Evolutionary conservation across 805 yeast species (phyloP), one percentile per base, ranked within the genome.

Genomic region (Candida tibetensis): DNA sequence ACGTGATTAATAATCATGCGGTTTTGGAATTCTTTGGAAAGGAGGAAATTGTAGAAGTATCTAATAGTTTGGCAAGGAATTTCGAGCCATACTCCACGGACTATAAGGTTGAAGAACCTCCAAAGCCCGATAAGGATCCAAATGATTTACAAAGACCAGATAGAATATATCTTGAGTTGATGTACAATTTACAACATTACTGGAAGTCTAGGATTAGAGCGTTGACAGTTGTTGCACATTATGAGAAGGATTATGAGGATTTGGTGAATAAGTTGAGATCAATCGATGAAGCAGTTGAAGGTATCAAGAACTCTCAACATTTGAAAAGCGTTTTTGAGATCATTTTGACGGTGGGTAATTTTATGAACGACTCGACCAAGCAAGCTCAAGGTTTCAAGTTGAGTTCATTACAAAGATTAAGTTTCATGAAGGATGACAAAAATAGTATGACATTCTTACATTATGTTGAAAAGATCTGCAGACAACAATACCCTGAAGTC

Each of bases 141-240:
- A 53, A 49, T 23, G 81, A 74, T 27, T 64, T 85, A 43, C 85
- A 79, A 47, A 69, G 90, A 45, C 76, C 86, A 6, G 95, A 85
- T 58, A 68, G 85, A 44, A 71, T 85, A 2, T 85, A 76, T 51
- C 62, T 85, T 42, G 87, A 81, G 46, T 62, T 82, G 48, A 79
- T 84, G 44, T 81, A 73, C 57, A 82, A 84, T 49, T 64, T 85
- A 51, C 77, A 80, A 45, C 73, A 71, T 36, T 85, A 85, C 50
- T 85, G 93, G 93, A 68, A 73, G 40, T 76, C 84, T 2, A 69
- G 95, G 53, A 76, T 82, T n/a, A 66, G 82, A 33, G 81, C 85
- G 4, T 62, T 85, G 34, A 58, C 70, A 16, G 69, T 80, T 5
- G 58, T 79, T 8, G 62, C 72, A 4, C 73, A 79, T 3, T 82